phyloP scores from a whole-genome alignment of 2,329 filamentous ascomycete genomes.

The Dothiorella sarmentorum region DNA sequence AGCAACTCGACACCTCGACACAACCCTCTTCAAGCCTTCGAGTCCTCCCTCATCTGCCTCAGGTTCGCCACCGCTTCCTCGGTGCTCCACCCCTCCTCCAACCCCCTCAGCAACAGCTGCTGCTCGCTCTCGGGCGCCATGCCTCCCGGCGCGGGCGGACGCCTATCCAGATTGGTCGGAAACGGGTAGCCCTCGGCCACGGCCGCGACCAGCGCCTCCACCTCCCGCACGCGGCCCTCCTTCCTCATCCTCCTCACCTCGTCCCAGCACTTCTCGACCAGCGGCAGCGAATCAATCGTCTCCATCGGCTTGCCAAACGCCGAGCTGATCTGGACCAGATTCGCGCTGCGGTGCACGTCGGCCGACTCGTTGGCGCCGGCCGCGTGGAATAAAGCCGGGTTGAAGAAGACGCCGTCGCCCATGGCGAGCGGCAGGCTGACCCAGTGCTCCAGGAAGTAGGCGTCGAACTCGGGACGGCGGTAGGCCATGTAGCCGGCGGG shows the following conservation, averaged over 20 bases:
- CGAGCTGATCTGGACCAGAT: slow-evolving; percentile 59
- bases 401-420: slow-evolving; percentile 63
- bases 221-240: slow-evolving; percentile 40
- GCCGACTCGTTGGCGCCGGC: slow-evolving; percentile 55
- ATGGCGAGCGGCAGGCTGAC: slow-evolving; percentile 51
- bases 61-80: slow-evolving; percentile 43
- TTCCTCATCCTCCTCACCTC: slow-evolving; percentile 33
- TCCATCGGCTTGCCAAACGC: slow-evolving; percentile 66
- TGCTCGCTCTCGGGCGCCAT: slow-evolving; percentile 62
- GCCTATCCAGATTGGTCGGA: slow-evolving; percentile 58
- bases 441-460: slow-evolving; percentile 53
- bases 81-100: slow-evolving; percentile 43
- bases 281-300: slow-evolving; percentile 50
- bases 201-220: slow-evolving; percentile 49
- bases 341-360: slow-evolving; percentile 54
- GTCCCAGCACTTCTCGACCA: slow-evolving; percentile 49
- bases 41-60: slow-evolving; percentile 37
- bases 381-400: slow-evolving; percentile 61
- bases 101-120: slow-evolving; percentile 46
- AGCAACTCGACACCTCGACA: not conserved
- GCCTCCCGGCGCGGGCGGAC: slow-evolving; percentile 53
- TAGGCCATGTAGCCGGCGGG: slow-evolving; percentile 58
- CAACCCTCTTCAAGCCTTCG: slow-evolving; percentile 16
- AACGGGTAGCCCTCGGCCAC: slow-evolving; percentile 60
- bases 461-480: slow-evolving; percentile 50